phyloP scores from a whole-genome alignment of 345 rosid species.

The Brassica juncea region DNA sequence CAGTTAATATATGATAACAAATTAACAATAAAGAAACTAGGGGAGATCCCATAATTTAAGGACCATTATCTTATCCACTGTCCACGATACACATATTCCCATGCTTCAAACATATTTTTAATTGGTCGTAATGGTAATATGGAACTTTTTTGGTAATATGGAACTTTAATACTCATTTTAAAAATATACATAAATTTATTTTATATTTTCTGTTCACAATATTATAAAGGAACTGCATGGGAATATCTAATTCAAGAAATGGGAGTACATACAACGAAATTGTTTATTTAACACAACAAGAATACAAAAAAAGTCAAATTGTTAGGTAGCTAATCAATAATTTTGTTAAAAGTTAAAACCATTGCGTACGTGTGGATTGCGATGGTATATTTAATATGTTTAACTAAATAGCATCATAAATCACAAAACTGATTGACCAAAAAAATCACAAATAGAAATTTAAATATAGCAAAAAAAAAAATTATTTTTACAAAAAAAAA shows the following conservation, averaged over 20 bases:
- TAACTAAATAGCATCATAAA: not conserved
- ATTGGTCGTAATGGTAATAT: slow-evolving; percentile 3
- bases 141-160: not conserved
- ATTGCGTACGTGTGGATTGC: slow-evolving; percentile 42
- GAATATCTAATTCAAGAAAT: not conserved
- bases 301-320: slow-evolving; percentile 24
- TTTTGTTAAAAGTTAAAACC: slow-evolving; percentile 31
- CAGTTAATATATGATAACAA: not conserved
- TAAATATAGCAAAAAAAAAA: too few relatives aligned
- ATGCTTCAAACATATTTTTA: slow-evolving; percentile 14
- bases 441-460: too few relatives aligned
- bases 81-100: slow-evolving; percentile 35
- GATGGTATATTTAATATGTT: slow-evolving; percentile 18
- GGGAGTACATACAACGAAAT: slow-evolving; percentile 8
- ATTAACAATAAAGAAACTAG: slow-evolving; percentile 2
- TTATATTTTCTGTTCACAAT: not conserved
- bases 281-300: not conserved
- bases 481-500: not conserved
- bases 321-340: slow-evolving; percentile 34
- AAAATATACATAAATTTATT: not conserved
- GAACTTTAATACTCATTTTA: not conserved
- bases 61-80: slow-evolving; percentile 40
- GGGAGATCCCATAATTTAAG: slow-evolving; percentile 33
- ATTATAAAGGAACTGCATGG: slow-evolving; percentile 24
- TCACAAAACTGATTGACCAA: not conserved